phyloP scores from a whole-genome alignment of 2,329 filamentous ascomycete species.

The Fusarium sp. region DNA sequence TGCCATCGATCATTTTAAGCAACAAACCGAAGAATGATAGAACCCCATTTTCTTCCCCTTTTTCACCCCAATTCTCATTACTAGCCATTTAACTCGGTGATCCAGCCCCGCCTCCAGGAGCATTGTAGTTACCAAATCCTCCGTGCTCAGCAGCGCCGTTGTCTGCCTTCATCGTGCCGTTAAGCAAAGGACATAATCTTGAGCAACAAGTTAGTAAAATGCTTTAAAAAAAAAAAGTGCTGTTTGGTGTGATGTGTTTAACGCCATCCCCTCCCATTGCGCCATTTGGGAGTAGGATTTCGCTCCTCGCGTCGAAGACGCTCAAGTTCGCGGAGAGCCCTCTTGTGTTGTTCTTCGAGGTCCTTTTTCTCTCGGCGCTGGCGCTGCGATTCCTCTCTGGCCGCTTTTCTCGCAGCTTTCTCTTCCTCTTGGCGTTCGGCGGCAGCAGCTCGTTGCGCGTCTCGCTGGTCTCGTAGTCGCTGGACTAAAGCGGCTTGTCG shows the following conservation, averaged over 20 bases:
- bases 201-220: conserved; percentile 38
- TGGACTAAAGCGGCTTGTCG: conserved; percentile 30
- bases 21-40: conserved; percentile 16
- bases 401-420: conserved; percentile 23
- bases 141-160: conserved; percentile 66
- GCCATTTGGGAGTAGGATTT: conserved; percentile 33
- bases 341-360: conserved; percentile 17
- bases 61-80: background rate
- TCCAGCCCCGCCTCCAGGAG: conserved; percentile 50
- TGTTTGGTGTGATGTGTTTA: conserved; percentile 28
- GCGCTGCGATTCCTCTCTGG: conserved; percentile 36
- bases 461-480: conserved; percentile 25
- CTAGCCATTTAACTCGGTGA: conserved; percentile 45
- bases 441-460: conserved; percentile 29
- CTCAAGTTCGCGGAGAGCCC: conserved; percentile 21
- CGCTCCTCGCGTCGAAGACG: conserved; percentile 31
- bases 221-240: conserved; percentile 9
- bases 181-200: conserved; percentile 86
- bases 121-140: conserved; percentile 67
- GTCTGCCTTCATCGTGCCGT: conserved; percentile 78
- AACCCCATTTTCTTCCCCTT: background rate
- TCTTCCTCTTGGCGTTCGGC: conserved; percentile 26
- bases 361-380: conserved; percentile 29
- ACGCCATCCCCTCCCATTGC: conserved; percentile 30
- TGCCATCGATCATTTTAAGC: conserved; percentile 19